Conservation (phyloP, 164 flowering plant genomes). For the Hamamelis virginiana region DNA sequence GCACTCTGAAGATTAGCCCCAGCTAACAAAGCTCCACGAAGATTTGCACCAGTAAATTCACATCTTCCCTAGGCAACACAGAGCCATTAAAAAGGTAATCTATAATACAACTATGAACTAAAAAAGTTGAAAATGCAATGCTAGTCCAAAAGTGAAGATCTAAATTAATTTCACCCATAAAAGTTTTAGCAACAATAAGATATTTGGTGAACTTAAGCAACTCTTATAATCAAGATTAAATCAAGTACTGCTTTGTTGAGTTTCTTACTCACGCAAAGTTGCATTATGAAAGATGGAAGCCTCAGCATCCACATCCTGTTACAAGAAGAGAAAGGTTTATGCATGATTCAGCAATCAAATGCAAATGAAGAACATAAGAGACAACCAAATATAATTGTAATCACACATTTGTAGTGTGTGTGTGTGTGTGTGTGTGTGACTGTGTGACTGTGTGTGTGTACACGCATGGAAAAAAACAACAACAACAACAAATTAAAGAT, state of each 20-base stretch:
- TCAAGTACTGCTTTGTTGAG: neutral
- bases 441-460: no score
- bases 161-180: neutral
- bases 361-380: neutral
- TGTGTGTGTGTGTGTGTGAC: no score
- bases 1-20: constrained; percentile 97
- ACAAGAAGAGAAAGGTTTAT: constrained; percentile 2
- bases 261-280: constrained; percentile 83
- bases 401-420: neutral
- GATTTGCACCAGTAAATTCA: constrained; percentile 91
- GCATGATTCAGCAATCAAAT: neutral
- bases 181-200: neutral
- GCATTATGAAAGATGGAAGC: constrained; percentile 87
- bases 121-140: constrained; percentile 3
- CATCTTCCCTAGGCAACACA: constrained; percentile 79
- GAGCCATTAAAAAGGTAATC: constrained; percentile 14
- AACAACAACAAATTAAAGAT: no score
- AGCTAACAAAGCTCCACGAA: constrained; percentile 82
- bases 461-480: no score
- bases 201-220: neutral
- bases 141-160: neutral
- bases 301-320: constrained; percentile 87
- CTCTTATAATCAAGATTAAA: neutral
- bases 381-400: neutral
- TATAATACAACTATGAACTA: neutral